phyloP scores from a whole-genome alignment of 768 basidiomycete genomes.

The Astraeus odoratus region DNA sequence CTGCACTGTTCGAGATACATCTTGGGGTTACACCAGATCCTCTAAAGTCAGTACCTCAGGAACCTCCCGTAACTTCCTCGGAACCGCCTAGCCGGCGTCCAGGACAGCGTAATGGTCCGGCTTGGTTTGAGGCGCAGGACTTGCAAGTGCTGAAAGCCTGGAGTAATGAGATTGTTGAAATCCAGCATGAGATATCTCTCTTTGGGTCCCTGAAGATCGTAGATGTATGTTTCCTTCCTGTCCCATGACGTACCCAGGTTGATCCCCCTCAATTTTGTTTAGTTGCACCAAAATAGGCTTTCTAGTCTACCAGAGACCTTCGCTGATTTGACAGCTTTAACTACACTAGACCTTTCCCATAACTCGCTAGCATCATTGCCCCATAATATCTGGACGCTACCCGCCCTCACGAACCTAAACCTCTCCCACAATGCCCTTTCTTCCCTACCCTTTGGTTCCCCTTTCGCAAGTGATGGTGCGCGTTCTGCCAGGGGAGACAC shows the following conservation, averaged over 20 bases:
- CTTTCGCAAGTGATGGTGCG: slow-evolving; percentile 34
- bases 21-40: slow-evolving; percentile 65
- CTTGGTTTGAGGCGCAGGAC: slow-evolving; percentile 83
- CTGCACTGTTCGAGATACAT: slow-evolving; percentile 74
- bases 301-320: slow-evolving; percentile 55
- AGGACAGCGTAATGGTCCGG: slow-evolving; percentile 39
- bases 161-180: slow-evolving; percentile 72
- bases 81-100: slow-evolving; percentile 32
- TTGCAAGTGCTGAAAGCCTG: slow-evolving; percentile 68
- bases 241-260: not conserved
- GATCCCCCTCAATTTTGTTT: slow-evolving; percentile 1
- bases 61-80: slow-evolving; percentile 42
- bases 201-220: slow-evolving; percentile 78
- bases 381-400: slow-evolving; percentile 57
- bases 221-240: slow-evolving; percentile 51
- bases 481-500: slow-evolving; percentile 18
- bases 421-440: slow-evolving; percentile 64
- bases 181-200: slow-evolving; percentile 77
- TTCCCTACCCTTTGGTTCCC: slow-evolving; percentile 53
- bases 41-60: slow-evolving; percentile 57
- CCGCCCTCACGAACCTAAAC: slow-evolving; percentile 58
- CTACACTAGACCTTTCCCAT: slow-evolving; percentile 66
- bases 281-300: slow-evolving; percentile 77
- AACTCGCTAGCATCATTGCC: slow-evolving; percentile 63
- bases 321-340: slow-evolving; percentile 60